Evolutionary conservation across 2,329 filamentous ascomycete genomes (phyloP), one percentile per base, ranked within the genome.

Genomic region (Clarireedia monteithiana): DNA sequence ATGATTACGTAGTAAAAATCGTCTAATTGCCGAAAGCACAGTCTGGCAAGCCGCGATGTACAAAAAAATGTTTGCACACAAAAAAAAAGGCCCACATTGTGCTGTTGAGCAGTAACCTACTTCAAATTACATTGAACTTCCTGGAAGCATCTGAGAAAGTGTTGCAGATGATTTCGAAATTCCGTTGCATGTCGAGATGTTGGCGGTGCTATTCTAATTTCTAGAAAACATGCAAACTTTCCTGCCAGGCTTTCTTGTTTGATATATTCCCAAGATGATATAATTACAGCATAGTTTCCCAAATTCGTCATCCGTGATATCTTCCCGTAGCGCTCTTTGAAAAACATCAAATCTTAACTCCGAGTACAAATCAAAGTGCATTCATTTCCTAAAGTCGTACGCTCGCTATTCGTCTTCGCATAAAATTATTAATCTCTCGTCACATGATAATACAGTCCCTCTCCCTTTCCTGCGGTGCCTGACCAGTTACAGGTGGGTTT

Each of bases 361-460:
- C 20, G 17, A 23, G 20, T 23, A 12, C 30, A 36, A 27, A 34
- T 27, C 34, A n/a, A 36, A 20, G 36, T 34, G 30, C 17, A 4
- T 26, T 38, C 39, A 38, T 6, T 42, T 50, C 38, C 20, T 27
- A 45, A 44, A 17, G 34, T 30, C 53, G 9, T 46, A 23, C 24
- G 5, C 27, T 9, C 26, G 4, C 5, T 27, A 36, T 44, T 17
- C 53, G 45, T 50, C 17, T n/a, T 44, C 40, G 15, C 20, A 39
- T 50, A 53, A n/a, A 48, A 47, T 26, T 10, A 27, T 47, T 14
- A 47, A 26, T 15, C 23, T 7, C 7, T 15, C 15, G 12, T 60
- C 50, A 67, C 64, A 66, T 66, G 48, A 66, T 48, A 50, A 61
- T 50, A 59, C 65, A 67, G 52, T 66, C 64, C 46, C 57, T 64